phyloP scores from a whole-genome alignment of 2,329 filamentous ascomycete genomes.

The Amauroascus niger region DNA sequence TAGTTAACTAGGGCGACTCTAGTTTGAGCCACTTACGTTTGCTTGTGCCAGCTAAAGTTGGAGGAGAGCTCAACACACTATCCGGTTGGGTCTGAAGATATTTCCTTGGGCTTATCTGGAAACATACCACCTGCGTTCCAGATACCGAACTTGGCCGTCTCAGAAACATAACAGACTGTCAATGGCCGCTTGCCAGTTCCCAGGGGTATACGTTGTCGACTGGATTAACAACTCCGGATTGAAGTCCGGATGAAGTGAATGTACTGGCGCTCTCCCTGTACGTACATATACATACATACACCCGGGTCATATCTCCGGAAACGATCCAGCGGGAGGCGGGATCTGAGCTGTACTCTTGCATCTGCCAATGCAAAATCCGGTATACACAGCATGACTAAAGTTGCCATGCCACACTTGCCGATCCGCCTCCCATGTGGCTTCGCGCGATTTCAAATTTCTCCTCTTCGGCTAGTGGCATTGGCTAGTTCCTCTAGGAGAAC shows the following conservation, averaged over 20 bases:
- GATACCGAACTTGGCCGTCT: not conserved
- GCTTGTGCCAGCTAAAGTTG: not conserved
- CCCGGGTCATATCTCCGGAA: not conserved
- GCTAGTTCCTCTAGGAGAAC: not conserved
- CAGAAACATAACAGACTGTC: not conserved
- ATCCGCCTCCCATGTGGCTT: not conserved
- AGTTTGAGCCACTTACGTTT: slow-evolving; percentile 5
- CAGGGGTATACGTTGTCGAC: not conserved
- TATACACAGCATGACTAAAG: too few relatives aligned
- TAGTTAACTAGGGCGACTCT: too few relatives aligned
- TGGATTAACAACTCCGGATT: not conserved
- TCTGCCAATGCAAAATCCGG: not conserved
- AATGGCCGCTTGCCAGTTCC: not conserved
- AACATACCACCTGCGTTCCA: not conserved
- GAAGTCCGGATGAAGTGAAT: not conserved
- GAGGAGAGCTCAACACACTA: not conserved
- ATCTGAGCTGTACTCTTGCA: not conserved
- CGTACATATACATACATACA: not conserved
- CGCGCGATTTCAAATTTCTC: not conserved
- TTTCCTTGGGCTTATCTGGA: not conserved
- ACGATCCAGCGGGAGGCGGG: not conserved
- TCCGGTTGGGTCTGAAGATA: not conserved
- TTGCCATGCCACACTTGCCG: not conserved
- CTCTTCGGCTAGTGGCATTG: not conserved
- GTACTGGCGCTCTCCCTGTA: not conserved